Evolutionary conservation across 2,329 filamentous ascomycete species (phyloP).

Genomic region (Calonectria henricotiae): DNA sequence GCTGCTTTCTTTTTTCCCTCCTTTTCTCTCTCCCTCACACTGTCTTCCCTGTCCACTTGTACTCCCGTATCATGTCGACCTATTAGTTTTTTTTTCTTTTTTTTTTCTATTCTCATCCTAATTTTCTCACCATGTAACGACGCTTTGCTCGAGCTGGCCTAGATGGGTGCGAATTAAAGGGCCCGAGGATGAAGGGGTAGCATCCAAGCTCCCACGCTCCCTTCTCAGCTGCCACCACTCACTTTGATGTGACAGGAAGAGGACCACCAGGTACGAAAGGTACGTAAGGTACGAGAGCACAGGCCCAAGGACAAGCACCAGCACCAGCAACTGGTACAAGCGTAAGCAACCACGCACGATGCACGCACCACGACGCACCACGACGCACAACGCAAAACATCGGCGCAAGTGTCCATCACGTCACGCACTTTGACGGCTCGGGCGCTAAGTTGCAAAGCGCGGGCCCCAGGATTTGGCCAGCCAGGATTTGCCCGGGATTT

Average conservation of each 20-base stretch:
- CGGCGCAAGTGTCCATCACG: conserved; percentile 16
- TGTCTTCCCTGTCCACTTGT: not conserved
- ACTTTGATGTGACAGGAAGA: conserved; percentile 2
- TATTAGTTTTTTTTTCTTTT: not conserved
- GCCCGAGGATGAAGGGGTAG: conserved; percentile 6
- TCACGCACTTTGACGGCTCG: conserved; percentile 26
- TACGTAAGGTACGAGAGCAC: not conserved
- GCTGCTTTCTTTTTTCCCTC: not conserved
- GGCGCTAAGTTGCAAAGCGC: conserved; percentile 24
- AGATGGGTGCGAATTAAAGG: conserved; percentile 23
- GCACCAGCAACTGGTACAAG: too few species aligned
- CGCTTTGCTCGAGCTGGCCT: conserved; percentile 20
- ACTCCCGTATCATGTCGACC: not conserved
- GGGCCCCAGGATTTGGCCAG: conserved; percentile 19
- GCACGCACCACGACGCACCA: too few species aligned
- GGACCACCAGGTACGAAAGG: not conserved
- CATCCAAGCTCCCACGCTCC: conserved; percentile 23
- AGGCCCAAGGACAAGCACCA: too few species aligned
- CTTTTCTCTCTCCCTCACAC: too few species aligned
- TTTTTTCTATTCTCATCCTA: not conserved
- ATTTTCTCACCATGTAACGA: conserved; percentile 20
- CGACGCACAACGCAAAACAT: conserved; percentile 2
- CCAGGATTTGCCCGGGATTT: conserved; percentile 21
- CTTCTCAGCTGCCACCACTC: conserved; percentile 6
- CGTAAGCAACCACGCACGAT: too few species aligned